A percentile compares a stretch with the other conserved stretches of the same genome.
These are phyloP conservation scores for Geotrichum reessii DNA, from an alignment of 1,139 yeast species.

Conservation along the genomic window DNA sequence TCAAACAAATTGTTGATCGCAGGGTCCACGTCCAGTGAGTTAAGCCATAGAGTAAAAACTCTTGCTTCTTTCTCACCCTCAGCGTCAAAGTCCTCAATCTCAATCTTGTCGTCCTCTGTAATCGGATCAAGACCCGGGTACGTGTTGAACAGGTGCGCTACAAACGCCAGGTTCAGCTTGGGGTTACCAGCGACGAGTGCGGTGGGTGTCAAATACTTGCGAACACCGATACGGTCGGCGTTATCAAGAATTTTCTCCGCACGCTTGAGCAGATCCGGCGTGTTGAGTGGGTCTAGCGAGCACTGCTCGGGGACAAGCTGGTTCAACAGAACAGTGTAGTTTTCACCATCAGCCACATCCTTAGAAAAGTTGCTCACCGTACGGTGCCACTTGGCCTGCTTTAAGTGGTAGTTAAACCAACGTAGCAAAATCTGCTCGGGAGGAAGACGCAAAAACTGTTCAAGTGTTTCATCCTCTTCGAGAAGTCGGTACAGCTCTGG, in stretches of 20 bases:
- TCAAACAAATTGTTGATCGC: slow-evolving; percentile 88
- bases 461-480: slow-evolving; percentile 95
- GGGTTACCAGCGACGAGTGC: slow-evolving; percentile 95
- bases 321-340: slow-evolving; percentile 80
- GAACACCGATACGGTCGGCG: slow-evolving; percentile 86
- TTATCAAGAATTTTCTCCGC: slow-evolving; percentile 81
- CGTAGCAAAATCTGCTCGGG: slow-evolving; percentile 95
- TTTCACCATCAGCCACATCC: slow-evolving; percentile 93
- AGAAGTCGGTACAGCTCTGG: slow-evolving; percentile 93
- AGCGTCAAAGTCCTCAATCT: slow-evolving; percentile 86
- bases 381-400: slow-evolving; percentile 87
- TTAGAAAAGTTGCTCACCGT: slow-evolving; percentile 77
- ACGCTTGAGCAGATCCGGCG: slow-evolving; percentile 61
- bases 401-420: slow-evolving; percentile 95
- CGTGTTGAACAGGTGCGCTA: slow-evolving; percentile 92
- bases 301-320: slow-evolving; percentile 85
- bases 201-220: slow-evolving; percentile 91
- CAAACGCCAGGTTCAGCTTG: slow-evolving; percentile 90
- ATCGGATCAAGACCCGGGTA: slow-evolving; percentile 96
- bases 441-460: slow-evolving; percentile 90
- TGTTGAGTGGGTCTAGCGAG: slow-evolving; percentile 74
- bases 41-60: slow-evolving; percentile 95
- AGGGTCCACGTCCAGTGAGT: slow-evolving; percentile 93
- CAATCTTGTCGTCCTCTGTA: slow-evolving; percentile 84
- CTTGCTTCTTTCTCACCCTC: slow-evolving; percentile 99